Evolutionary conservation across 306 rosid species (phyloP).

Genomic region (Gillenia trifoliata): DNA sequence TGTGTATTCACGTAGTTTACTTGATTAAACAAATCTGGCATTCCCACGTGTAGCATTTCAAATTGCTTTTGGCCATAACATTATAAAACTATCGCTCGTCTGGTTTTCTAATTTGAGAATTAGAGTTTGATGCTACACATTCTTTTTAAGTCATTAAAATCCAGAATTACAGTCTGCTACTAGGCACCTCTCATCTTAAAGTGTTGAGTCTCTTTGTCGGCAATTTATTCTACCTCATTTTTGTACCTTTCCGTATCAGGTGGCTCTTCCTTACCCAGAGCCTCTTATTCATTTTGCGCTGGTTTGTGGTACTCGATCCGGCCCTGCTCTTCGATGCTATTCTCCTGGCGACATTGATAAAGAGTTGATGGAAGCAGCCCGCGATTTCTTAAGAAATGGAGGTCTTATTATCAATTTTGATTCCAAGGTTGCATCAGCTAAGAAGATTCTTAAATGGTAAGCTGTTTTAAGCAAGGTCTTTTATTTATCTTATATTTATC

Average conservation of each 20-base stretch:
- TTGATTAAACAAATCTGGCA: neutral
- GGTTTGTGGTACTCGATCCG: conserved; percentile 72
- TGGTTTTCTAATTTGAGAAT: neutral
- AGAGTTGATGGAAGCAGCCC: conserved; percentile 71
- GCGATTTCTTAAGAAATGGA: conserved; percentile 58
- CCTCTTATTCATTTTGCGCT: conserved; percentile 84
- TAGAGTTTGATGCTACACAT: neutral
- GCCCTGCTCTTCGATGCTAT: conserved; percentile 75
- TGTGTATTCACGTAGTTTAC: neutral
- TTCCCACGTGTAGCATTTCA: neutral
- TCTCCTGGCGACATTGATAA: conserved; percentile 69
- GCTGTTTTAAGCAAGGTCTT: conserved; percentile 2
- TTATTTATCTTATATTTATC: neutral
- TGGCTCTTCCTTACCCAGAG: conserved; percentile 80
- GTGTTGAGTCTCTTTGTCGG: neutral
- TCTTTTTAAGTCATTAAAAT: neutral
- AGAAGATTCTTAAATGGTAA: conserved; percentile 80
- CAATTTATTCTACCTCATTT: conserved; percentile 1
- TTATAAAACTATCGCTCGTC: neutral
- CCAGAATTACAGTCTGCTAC: neutral
- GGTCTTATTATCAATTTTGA: conserved; percentile 53
- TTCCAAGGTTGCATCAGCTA: conserved; percentile 46
- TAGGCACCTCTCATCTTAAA: neutral
- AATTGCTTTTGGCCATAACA: neutral
- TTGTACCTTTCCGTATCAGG: conserved; percentile 34